Base-by-base conservation (phyloP, 1,284 basidiomycete species). In the Sphaerobolus stellatus region DNA sequence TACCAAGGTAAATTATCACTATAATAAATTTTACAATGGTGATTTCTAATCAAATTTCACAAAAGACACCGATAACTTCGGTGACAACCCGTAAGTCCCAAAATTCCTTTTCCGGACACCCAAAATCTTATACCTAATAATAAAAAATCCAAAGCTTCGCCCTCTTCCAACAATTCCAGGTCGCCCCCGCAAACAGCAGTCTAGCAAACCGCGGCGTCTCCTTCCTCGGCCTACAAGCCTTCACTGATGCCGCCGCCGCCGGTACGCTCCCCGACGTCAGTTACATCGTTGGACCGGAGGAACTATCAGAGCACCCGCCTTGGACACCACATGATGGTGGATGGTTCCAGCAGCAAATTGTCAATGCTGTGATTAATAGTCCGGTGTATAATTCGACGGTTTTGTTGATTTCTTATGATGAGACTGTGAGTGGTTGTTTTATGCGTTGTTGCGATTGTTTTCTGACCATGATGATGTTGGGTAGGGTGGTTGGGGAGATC, bases 231-330 rank as follows among this genome's bases (percentile, higher is more conserved):
- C 50, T 66, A 4, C 44, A 64, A 2, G 25, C 50, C 14, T 66
- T 66, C 50, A 63, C 62, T 49, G 24, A 51, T 28, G 64, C 64
- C 52, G 64, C 64, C 0, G 55, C 56, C 25, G 46, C 44, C 1
- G 64, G 64, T 11, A 63, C 49, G 2, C 54, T 66, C 18, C 64
- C 64, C 3, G 50, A 62, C 33, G 63, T 66, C 5, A 64, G 63
- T 28, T 62, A 63, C 50, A 59, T 66, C 28, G 58, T 66, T 36
- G 64, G 63, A 2, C 62, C 64, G 1, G 56, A 57, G 22, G 61
- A 66, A 33, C 54, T 66, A 4, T 60, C 57, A 27, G 64, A 66
- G 44, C 64, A 66, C 41, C 64, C 64, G 3, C 64, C 64, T 0
- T 64, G 57, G 44, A 56, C 48, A 3, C 61, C 64, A 1, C 34